phyloP scores from a whole-genome alignment of 495 filamentous ascomycete genomes.

The Lasiosphaeriaceae sp. region DNA sequence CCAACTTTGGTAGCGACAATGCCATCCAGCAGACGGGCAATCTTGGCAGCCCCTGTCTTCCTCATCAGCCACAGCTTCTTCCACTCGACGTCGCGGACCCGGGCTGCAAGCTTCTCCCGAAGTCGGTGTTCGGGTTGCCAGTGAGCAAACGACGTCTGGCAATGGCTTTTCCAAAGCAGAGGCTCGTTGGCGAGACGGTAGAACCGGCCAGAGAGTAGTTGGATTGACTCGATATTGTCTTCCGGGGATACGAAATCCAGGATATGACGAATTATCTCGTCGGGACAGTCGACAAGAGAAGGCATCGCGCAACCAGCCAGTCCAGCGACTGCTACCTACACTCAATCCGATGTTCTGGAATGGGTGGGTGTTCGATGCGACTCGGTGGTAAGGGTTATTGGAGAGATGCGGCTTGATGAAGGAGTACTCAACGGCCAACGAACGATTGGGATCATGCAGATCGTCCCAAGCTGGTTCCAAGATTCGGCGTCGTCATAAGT shows the following conservation, averaged over 20 bases:
- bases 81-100: slow-evolving; percentile 67
- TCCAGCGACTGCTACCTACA: too few species aligned
- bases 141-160: slow-evolving; percentile 58
- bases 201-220: slow-evolving; percentile 61
- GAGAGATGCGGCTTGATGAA: too few species aligned
- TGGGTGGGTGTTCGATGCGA: too few species aligned
- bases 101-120: slow-evolving; percentile 44
- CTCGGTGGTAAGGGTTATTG: too few species aligned
- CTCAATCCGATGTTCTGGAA: not conserved
- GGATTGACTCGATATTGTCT: slow-evolving; percentile 45
- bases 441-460: too few species aligned
- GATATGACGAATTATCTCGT: slow-evolving; percentile 71
- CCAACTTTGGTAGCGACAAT: slow-evolving; percentile 65
- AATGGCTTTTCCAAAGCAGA: slow-evolving; percentile 77
- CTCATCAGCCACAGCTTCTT: slow-evolving; percentile 64
- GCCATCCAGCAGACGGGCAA: slow-evolving; percentile 59
- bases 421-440: too few species aligned
- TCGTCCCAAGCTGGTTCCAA: too few species aligned
- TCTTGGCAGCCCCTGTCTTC: slow-evolving; percentile 48
- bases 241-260: slow-evolving; percentile 57
- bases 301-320: slow-evolving; percentile 13
- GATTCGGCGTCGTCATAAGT: too few species aligned
- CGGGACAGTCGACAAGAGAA: slow-evolving; percentile 51
- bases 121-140: slow-evolving; percentile 72
- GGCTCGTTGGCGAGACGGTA: slow-evolving; percentile 62